These are phyloP conservation scores for Lasiodiplodia citricola DNA, from an alignment of 2,329 filamentous ascomycete species.

Conservation along the genomic window DNA sequence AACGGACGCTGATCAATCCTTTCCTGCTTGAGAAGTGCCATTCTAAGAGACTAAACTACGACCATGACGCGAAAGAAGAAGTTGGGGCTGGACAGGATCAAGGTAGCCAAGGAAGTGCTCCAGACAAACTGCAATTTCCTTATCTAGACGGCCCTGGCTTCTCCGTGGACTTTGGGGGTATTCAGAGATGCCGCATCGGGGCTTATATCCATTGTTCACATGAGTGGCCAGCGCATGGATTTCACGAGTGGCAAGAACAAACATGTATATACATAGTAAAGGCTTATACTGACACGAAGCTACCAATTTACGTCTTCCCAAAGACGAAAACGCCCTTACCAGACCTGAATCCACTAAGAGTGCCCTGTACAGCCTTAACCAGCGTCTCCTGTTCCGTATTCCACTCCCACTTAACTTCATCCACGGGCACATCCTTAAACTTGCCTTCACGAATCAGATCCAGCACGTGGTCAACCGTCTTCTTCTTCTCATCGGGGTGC, in stretches of 20 bases:
- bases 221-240: no score
- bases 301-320: conserved; percentile 46
- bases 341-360: conserved; percentile 79
- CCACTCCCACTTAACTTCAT: conserved; percentile 82
- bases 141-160: no score
- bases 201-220: no score
- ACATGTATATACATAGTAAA: background rate
- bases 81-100: no score
- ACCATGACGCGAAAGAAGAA: no score
- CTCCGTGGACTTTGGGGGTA: no score
- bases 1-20: background rate
- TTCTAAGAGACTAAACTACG: background rate
- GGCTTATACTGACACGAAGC: background rate
- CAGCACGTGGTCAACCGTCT: conserved; percentile 84
- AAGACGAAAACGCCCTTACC: conserved; percentile 94
- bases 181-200: no score
- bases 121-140: no score
- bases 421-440: conserved; percentile 83
- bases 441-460: conserved; percentile 73
- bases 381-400: conserved; percentile 74
- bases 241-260: background rate
- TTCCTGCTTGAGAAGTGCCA: background rate
- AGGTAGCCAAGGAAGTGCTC: no score
- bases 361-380: conserved; percentile 77
- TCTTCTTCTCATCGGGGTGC: conserved; percentile 73